phyloP scores from a whole-genome alignment of 352 stramenopile genomes.

The Phytopythium mirpurense region DNA sequence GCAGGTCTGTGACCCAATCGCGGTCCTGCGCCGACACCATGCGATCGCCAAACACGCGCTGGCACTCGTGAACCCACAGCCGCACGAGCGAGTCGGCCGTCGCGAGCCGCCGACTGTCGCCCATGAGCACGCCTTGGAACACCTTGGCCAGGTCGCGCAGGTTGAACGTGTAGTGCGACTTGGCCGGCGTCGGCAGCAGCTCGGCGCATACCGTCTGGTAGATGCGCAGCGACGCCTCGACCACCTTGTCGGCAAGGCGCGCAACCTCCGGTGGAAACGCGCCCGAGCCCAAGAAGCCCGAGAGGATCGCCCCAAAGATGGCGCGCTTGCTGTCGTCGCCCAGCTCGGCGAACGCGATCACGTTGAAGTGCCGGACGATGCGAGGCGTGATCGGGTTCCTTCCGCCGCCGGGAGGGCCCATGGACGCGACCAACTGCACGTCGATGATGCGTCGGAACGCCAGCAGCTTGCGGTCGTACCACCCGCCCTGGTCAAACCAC shows the following conservation, averaged over 20 bases:
- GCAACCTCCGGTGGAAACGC: conserved; percentile 57
- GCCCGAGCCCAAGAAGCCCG: conserved; percentile 50
- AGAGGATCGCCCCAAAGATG: conserved; percentile 80
- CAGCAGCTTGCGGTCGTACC: conserved; percentile 93
- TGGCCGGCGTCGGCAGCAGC: conserved; percentile 74
- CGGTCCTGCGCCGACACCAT: conserved; percentile 72
- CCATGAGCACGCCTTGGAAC: conserved; percentile 83
- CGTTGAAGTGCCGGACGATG: conserved; percentile 83
- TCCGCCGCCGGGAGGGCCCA: conserved; percentile 76
- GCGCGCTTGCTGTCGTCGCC: conserved; percentile 76
- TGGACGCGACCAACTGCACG: conserved; percentile 76
- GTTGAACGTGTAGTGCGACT: conserved; percentile 89
- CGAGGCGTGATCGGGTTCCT: conserved; percentile 76
- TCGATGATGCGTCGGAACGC: conserved; percentile 91
- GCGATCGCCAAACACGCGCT: conserved; percentile 85
- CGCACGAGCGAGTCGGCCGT: conserved; percentile 67
- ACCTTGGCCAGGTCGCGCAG: conserved; percentile 86
- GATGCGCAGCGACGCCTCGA: conserved; percentile 70
- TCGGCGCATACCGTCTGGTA: conserved; percentile 85
- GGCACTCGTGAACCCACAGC: conserved; percentile 83
- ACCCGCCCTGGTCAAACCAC: conserved; percentile 93
- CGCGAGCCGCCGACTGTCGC: conserved; percentile 63
- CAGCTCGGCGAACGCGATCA: conserved; percentile 84
- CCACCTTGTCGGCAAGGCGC: conserved; percentile 48
- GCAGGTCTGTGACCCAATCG: conserved; percentile 72